A percentile compares a stretch with the other conserved stretches of the same genome.
phyloP scores from a whole-genome alignment of 306 rosid species.

The Hippophae gyantsensis region DNA sequence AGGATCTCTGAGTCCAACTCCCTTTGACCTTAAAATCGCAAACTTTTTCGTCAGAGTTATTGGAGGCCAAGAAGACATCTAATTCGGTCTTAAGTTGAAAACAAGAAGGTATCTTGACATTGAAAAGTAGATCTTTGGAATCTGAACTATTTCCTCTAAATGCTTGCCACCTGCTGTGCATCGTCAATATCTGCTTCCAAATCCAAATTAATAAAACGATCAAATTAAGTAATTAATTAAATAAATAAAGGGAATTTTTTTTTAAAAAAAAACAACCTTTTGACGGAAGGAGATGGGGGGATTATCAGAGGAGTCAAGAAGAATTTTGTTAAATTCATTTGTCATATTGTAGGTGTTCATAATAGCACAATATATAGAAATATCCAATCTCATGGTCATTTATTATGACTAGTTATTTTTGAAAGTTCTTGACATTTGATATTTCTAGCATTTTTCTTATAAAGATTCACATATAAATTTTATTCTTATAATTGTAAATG shows the following conservation, averaged over 20 bases:
- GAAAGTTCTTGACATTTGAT: too few species aligned
- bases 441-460: too few species aligned
- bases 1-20: conserved; percentile 29
- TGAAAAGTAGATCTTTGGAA: conserved; percentile 25
- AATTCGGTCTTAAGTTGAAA: conserved; percentile 25
- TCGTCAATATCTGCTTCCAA: conserved; percentile 17
- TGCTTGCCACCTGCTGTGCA: conserved; percentile 34
- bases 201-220: background rate
- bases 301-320: conserved; percentile 18
- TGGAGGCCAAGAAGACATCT: conserved; percentile 30
- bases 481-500: too few species aligned
- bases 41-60: conserved; percentile 12
- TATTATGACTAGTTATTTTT: too few species aligned
- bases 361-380: too few species aligned
- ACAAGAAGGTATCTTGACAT: conserved; percentile 21
- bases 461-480: too few species aligned
- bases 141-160: conserved; percentile 36
- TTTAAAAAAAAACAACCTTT: conserved; percentile 14
- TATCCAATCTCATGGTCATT: too few species aligned
- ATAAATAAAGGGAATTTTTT: background rate
- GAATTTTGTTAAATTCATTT: too few species aligned
- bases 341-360: too few species aligned
- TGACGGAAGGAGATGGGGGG: conserved; percentile 26
- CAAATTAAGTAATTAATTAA: background rate
- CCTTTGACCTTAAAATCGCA: conserved; percentile 39